Evolutionary conservation across 805 yeast species (phyloP).

Genomic region (Starmerella sp.): DNA sequence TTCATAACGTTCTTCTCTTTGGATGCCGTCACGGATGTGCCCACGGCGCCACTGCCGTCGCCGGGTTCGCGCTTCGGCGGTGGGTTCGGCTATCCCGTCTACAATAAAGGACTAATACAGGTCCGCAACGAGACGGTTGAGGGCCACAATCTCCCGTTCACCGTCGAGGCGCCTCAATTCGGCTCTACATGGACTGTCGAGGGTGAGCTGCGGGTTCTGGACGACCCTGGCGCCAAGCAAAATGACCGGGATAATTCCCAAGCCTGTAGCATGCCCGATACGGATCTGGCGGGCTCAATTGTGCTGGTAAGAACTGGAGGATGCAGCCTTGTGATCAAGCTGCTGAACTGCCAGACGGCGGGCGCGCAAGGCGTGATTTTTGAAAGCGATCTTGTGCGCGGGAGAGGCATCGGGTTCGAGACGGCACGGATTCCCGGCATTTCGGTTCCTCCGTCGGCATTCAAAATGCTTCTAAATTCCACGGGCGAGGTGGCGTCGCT

Average conservation of each 20-base stretch:
- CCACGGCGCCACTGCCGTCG: neutral
- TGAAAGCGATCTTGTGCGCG: slow-evolving; percentile 38
- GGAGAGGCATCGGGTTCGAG: slow-evolving; percentile 18
- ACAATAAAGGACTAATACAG: neutral
- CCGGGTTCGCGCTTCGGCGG: neutral
- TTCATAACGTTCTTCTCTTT: neutral
- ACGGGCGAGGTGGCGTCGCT: slow-evolving; percentile 8
- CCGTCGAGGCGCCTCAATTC: neutral
- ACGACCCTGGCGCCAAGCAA: neutral
- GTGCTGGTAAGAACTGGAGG: slow-evolving; percentile 39
- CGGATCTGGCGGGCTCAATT: slow-evolving; percentile 15
- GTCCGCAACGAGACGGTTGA: neutral
- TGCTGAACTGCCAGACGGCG: slow-evolving; percentile 34
- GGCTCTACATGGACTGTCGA: neutral
- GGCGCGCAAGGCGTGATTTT: slow-evolving; percentile 46
- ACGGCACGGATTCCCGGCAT: slow-evolving; percentile 38
- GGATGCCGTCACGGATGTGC: neutral
- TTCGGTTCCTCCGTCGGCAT: slow-evolving; percentile 40
- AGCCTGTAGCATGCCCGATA: slow-evolving; percentile 18
- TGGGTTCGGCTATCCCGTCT: neutral
- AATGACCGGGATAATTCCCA: neutral
- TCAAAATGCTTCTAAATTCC: slow-evolving; percentile 21
- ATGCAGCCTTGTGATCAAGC: slow-evolving; percentile 46
- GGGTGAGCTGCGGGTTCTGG: neutral
- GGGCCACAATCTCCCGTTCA: neutral